Evolutionary conservation across 371 early-diverging fungal genomes (phyloP).

Genomic region (Syncephalis plumigaleata): DNA sequence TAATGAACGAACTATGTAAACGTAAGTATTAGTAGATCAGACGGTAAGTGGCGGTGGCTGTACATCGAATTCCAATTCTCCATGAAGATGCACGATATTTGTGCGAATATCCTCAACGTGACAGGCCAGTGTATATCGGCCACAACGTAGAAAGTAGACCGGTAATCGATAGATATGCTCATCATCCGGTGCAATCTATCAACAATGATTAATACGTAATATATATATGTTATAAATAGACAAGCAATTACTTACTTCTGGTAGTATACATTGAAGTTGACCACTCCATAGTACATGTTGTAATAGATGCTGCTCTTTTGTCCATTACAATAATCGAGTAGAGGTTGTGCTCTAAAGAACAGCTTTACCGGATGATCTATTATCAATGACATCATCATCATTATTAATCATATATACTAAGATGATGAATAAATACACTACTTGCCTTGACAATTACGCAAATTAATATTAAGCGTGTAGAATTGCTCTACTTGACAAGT

Average conservation of each 20-base stretch:
- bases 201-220: neutral
- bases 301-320: constrained; percentile 9
- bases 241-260: neutral
- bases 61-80: too few species aligned
- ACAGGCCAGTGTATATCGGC: constrained; percentile 37
- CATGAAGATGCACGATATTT: constrained; percentile 31
- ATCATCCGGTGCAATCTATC: constrained; percentile 18
- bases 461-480: constrained; percentile 24
- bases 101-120: constrained; percentile 45
- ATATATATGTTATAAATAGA: neutral
- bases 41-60: too few species aligned
- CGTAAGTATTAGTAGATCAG: too few species aligned
- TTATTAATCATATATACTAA: too few species aligned
- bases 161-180: constrained; percentile 23
- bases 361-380: neutral
- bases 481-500: constrained; percentile 26
- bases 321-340: neutral
- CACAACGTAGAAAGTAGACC: constrained; percentile 37
- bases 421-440: too few species aligned
- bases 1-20: too few species aligned
- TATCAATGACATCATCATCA: too few species aligned
- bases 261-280: neutral
- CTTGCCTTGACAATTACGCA: constrained; percentile 26
- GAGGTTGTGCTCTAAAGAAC: neutral
- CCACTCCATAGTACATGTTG: neutral